Base-by-base conservation (phyloP, 495 filamentous ascomycete species). In the Penicillium pulvis region DNA sequence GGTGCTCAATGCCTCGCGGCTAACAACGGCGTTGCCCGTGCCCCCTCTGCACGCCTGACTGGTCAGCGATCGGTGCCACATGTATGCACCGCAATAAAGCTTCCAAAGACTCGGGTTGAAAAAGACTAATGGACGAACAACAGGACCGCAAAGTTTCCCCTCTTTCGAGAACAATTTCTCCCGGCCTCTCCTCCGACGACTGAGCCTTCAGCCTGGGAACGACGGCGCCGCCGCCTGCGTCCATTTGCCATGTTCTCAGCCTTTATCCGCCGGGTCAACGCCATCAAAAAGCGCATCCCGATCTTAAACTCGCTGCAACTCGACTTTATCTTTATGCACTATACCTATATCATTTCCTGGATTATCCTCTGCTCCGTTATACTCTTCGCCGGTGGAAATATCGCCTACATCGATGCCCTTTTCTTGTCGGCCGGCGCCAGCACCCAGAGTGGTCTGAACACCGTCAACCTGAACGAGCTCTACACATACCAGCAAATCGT, bases 361-460 rank as follows among this genome's bases (percentile, higher is more conserved):
- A 79, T 74, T 2, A 70, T 99, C 35, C 16, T 91, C 45, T 87
- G 86, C 6, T 96, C 92, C 3, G 69, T 97, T 57, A 76, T 97
- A 10, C 64, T 98, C 16, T 97, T 82, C 58, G 78, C 82, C n/a
- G 71, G 68, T 14, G 80, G 79, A 16, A 65, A 81, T 7, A 67
- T 99, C 42, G 58, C 72, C 7, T 99, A 95, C 64, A 90, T 93
- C 58, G 92, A 99, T 80, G 90, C 92, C 14, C 82, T 99, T 17
- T 91, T 96, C 78, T 89, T 96, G 58, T 81, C 87, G 12, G 81
- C 80, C 57, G 92, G 95, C 14, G 81, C 88, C 36, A 85, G 89
- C 54, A 97, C 93, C 1, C 94, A 99, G 70, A 93, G 90, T 49
- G 94, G 94, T 0, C 76, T 99, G 57, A 98, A 98, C 72, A 87